These are phyloP conservation scores for Syzygium grande DNA, from an alignment of 345 rosid species.

Conservation along the genomic window DNA sequence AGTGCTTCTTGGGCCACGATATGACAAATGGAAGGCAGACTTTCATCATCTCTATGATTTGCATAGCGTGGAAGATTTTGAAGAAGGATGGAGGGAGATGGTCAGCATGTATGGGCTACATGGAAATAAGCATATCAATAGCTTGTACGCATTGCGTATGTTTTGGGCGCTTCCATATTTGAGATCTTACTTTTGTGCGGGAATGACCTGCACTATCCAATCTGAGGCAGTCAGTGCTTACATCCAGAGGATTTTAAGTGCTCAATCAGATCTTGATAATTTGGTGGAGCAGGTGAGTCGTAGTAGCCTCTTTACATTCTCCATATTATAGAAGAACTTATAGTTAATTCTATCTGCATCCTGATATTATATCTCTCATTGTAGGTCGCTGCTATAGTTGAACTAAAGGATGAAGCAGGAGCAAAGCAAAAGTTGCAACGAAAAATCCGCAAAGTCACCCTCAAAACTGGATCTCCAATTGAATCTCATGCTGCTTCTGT, in stretches of 20 bases:
- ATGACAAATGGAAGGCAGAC: slow-evolving; percentile 48
- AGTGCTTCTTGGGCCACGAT: slow-evolving; percentile 32
- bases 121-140: slow-evolving; percentile 38
- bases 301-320: neutral
- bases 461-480: slow-evolving; percentile 54
- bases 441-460: slow-evolving; percentile 27
- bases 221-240: slow-evolving; percentile 29
- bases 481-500: slow-evolving; percentile 51
- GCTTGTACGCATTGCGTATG: slow-evolving; percentile 35
- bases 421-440: slow-evolving; percentile 26
- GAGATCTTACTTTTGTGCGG: slow-evolving; percentile 47
- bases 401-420: slow-evolving; percentile 20
- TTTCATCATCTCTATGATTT: slow-evolving; percentile 32
- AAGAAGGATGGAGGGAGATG: slow-evolving; percentile 43
- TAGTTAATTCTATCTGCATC: neutral
- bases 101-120: slow-evolving; percentile 32
- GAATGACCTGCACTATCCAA: slow-evolving; percentile 21
- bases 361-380: neutral
- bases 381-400: slow-evolving; percentile 39
- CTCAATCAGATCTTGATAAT: slow-evolving; percentile 28
- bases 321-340: neutral
- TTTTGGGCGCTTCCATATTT: slow-evolving; percentile 55
- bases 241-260: slow-evolving; percentile 34
- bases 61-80: slow-evolving; percentile 34
- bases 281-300: slow-evolving; percentile 34